These are phyloP conservation scores for Eimeria zaria DNA, from an alignment of 169 alveolate species.

Conservation along the genomic window DNA sequence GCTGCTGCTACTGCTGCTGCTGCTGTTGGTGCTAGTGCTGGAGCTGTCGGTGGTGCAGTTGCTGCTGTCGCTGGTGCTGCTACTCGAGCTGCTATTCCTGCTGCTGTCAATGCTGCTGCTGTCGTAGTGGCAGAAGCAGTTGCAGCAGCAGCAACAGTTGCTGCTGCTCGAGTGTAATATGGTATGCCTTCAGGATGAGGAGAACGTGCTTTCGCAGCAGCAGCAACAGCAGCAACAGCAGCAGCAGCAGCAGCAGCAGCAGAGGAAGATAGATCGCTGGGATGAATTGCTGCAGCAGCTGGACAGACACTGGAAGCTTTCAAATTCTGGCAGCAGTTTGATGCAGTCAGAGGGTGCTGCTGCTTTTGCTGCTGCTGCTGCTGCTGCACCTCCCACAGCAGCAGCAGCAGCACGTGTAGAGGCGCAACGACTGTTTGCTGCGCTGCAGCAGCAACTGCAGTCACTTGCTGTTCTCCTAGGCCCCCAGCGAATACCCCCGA, in stretches of 20 bases:
- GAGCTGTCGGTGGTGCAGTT: neutral
- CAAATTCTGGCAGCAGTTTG: neutral
- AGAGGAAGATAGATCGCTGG: constrained; percentile 11
- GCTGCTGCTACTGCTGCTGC: neutral
- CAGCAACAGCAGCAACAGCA: constrained; percentile 39
- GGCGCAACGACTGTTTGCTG: constrained; percentile 52
- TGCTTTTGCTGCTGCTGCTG: constrained; percentile 11
- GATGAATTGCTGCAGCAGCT: constrained; percentile 56
- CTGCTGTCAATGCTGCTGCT: neutral
- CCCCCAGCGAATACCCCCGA: constrained; percentile 33
- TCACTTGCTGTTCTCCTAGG: constrained; percentile 35
- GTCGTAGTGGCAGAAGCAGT: neutral
- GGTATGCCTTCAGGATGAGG: neutral
- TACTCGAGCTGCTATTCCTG: neutral
- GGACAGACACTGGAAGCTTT: constrained; percentile 50
- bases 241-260: constrained; percentile 64
- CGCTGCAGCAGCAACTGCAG: constrained; percentile 73
- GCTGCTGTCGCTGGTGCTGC: neutral
- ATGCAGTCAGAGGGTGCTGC: neutral
- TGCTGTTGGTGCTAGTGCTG: neutral
- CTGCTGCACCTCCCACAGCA: constrained; percentile 26
- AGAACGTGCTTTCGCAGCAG: neutral
- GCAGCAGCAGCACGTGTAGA: constrained; percentile 62
- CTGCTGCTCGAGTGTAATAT: neutral
- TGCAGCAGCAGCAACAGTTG: neutral